phyloP scores from a whole-genome alignment of 345 rosid genomes.

The Pistacia integerrima region DNA sequence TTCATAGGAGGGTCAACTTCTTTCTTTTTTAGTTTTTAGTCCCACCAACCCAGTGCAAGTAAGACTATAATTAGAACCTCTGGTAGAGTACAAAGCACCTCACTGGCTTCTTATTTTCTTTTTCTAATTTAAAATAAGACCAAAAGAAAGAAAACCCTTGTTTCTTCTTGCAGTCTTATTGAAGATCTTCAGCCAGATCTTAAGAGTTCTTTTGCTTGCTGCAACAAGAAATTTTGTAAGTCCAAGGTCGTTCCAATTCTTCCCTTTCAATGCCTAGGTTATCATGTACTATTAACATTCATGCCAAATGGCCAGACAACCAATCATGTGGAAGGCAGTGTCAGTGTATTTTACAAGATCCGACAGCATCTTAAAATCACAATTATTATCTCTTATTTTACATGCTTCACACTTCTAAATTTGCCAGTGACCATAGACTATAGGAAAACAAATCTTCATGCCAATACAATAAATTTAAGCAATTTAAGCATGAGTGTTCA shows the following conservation, averaged over 20 bases:
- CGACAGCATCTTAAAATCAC: background rate
- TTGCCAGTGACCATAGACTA: background rate
- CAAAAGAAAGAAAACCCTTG: background rate
- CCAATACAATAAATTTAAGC: background rate
- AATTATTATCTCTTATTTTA: background rate
- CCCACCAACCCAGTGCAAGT: background rate
- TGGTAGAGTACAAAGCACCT: background rate
- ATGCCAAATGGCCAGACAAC: background rate
- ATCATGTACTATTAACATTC: background rate
- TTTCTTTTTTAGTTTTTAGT: background rate
- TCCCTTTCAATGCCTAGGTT: background rate
- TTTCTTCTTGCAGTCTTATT: background rate
- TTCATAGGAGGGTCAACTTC: background rate
- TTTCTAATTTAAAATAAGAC: background rate
- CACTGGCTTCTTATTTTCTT: background rate
- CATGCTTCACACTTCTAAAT: background rate
- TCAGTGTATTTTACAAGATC: background rate
- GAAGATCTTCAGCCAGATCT: background rate
- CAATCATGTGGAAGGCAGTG: background rate
- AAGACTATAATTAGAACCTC: background rate
- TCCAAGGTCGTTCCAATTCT: background rate
- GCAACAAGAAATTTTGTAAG: background rate
- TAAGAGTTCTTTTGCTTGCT: too few relatives aligned
- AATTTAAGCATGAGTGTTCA: background rate
- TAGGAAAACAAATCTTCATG: background rate